A percentile compares a stretch with the other conserved stretches of the same genome.
These are phyloP conservation scores for Lagerstroemia speciosa DNA, from an alignment of 345 rosid species.

Conservation along the genomic window DNA sequence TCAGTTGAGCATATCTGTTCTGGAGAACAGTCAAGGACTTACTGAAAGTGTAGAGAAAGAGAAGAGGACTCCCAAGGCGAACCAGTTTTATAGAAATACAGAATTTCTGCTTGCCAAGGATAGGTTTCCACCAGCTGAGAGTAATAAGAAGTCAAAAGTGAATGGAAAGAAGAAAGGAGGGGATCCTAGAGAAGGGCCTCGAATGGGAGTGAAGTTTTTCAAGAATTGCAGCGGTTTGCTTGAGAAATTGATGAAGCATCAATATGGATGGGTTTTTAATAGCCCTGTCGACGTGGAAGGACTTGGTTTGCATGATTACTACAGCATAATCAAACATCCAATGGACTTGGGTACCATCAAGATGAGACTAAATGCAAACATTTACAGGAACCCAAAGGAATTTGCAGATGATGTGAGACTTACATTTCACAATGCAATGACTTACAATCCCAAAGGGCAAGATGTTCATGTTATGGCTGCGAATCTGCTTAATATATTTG, in stretches of 20 bases:
- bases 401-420: slow-evolving; percentile 99
- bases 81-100: slow-evolving; percentile 83
- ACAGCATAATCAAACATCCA: slow-evolving; percentile 67
- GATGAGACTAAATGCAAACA: slow-evolving; percentile 51
- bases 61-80: slow-evolving; percentile 96
- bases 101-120: slow-evolving; percentile 96
- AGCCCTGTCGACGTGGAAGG: slow-evolving; percentile 74
- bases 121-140: slow-evolving; percentile 93
- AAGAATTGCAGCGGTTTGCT: slow-evolving; percentile 72
- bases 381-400: slow-evolving; percentile 85
- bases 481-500: slow-evolving; percentile 56
- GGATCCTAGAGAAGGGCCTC: slow-evolving; percentile 50
- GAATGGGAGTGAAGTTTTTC: slow-evolving; percentile 44
- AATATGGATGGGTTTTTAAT: slow-evolving; percentile 96
- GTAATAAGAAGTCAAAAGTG: slow-evolving; percentile 78
- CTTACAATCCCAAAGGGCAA: slow-evolving; percentile 90
- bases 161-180: slow-evolving; percentile 72
- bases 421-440: slow-evolving; percentile 92
- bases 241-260: slow-evolving; percentile 88
- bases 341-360: slow-evolving; percentile 97
- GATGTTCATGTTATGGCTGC: slow-evolving; percentile 95
- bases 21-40: slow-evolving; percentile 60
- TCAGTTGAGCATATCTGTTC: slow-evolving; percentile 56
- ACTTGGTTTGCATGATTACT: slow-evolving; percentile 85
- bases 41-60: slow-evolving; percentile 79